These are phyloP conservation scores for Abrus precatorius DNA, from an alignment of 306 rosid species.

Conservation along the genomic window DNA sequence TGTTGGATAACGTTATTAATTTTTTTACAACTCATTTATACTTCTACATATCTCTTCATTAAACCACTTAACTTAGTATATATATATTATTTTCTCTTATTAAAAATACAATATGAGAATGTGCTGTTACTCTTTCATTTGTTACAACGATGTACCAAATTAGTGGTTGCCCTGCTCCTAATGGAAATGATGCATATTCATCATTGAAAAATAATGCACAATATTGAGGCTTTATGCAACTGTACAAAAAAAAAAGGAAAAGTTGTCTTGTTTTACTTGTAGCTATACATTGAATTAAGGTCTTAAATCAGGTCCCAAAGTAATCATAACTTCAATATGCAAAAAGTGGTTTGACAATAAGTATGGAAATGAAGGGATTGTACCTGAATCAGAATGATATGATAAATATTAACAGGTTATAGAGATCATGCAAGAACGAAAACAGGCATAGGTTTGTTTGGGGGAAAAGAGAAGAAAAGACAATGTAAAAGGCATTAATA, in stretches of 20 bases:
- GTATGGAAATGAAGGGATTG: background rate
- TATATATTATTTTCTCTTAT: no score
- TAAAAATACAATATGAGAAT: no score
- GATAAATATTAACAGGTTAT: background rate
- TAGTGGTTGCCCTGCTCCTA: no score
- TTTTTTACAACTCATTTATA: no score
- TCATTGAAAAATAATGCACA: background rate
- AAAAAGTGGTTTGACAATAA: background rate
- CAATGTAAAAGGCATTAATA: background rate
- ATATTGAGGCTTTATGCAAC: background rate
- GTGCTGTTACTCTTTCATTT: no score
- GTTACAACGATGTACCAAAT: no score
- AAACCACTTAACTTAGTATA: no score
- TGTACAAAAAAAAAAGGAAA: background rate
- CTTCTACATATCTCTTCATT: no score
- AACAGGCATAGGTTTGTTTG: background rate
- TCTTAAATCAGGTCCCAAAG: background rate
- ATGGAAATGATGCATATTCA: background rate
- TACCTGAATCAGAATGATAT: background rate
- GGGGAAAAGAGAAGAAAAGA: background rate
- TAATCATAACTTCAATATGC: conserved; percentile 1
- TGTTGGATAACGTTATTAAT: no score
- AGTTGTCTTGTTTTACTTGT: background rate
- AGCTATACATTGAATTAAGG: conserved; percentile 8
- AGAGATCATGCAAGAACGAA: conserved; percentile 7